Conservation (phyloP, 176 grass and related monocot genomes). For the Saccharum officinarum region DNA sequence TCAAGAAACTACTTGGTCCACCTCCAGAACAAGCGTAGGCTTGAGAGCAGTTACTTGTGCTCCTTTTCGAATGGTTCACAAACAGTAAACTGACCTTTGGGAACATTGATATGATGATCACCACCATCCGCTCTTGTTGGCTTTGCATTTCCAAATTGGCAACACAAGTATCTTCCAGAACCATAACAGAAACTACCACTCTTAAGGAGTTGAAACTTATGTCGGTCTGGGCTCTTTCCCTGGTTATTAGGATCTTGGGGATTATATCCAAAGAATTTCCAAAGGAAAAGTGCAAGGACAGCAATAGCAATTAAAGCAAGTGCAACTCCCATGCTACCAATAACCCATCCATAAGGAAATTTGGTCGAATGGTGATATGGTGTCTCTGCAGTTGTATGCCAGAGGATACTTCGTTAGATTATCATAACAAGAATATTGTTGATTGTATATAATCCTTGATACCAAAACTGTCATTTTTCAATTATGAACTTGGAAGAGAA, state of each 20-base stretch:
- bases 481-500: not conserved
- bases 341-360: slow-evolving; percentile 95
- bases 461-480: slow-evolving; percentile 7
- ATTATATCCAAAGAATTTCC: slow-evolving; percentile 61
- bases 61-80: slow-evolving; percentile 14
- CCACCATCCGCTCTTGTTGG: slow-evolving; percentile 49
- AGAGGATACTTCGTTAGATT: slow-evolving; percentile 30
- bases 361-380: slow-evolving; percentile 54
- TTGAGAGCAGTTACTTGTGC: not conserved
- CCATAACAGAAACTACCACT: slow-evolving; percentile 87
- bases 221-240: slow-evolving; percentile 62
- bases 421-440: slow-evolving; percentile 22
- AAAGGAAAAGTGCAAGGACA: slow-evolving; percentile 62
- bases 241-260: slow-evolving; percentile 46
- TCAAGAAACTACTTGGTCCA: not conserved
- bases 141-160: slow-evolving; percentile 70
- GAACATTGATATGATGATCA: slow-evolving; percentile 62
- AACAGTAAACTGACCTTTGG: slow-evolving; percentile 70
- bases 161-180: slow-evolving; percentile 94
- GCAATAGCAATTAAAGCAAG: slow-evolving; percentile 78
- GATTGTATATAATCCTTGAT: not conserved
- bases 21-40: not conserved
- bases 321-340: slow-evolving; percentile 87
- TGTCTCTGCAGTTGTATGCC: slow-evolving; percentile 49
- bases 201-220: slow-evolving; percentile 89